Percentiles rank a stretch among this genome's conserved stretches.
These are phyloP conservation scores for Kockovaella imperatae DNA, from an alignment of 768 basidiomycete species.

Conservation along the genomic window DNA sequence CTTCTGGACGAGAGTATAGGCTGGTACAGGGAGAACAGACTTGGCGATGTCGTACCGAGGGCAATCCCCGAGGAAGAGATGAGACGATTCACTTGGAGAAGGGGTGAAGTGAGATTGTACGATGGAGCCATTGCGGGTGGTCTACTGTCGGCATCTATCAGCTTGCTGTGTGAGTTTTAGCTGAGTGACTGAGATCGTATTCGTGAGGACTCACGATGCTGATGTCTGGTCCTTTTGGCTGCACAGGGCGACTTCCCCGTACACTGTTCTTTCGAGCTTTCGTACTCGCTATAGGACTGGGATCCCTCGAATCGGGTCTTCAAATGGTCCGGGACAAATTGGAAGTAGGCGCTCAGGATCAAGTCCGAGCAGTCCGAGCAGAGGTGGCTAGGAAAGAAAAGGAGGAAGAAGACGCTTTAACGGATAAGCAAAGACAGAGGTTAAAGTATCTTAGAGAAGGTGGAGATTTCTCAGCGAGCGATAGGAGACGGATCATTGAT, in stretches of 20 bases:
- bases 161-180: constrained; percentile 25
- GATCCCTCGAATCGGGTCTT: constrained; percentile 1
- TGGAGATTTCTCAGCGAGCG: too few species aligned
- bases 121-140: constrained; percentile 39
- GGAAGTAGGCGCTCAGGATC: too few species aligned
- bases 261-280: constrained; percentile 32
- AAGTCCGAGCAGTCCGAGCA: too few species aligned
- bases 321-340: not conserved
- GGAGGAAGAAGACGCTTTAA: too few species aligned
- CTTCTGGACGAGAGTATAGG: constrained; percentile 36
- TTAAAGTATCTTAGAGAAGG: too few species aligned
- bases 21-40: constrained; percentile 18
- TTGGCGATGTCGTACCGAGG: constrained; percentile 1
- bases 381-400: too few species aligned
- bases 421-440: too few species aligned
- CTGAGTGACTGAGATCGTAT: not conserved
- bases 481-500: too few species aligned
- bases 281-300: constrained; percentile 33
- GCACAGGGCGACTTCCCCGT: constrained; percentile 32
- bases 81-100: constrained; percentile 19
- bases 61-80: not conserved
- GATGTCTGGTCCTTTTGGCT: too few species aligned
- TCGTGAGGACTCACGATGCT: not conserved
- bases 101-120: constrained; percentile 21
- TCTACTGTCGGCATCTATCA: constrained; percentile 27